Conservation (phyloP, 2,329 filamentous ascomycete species). For the Neospermospora avenae region DNA sequence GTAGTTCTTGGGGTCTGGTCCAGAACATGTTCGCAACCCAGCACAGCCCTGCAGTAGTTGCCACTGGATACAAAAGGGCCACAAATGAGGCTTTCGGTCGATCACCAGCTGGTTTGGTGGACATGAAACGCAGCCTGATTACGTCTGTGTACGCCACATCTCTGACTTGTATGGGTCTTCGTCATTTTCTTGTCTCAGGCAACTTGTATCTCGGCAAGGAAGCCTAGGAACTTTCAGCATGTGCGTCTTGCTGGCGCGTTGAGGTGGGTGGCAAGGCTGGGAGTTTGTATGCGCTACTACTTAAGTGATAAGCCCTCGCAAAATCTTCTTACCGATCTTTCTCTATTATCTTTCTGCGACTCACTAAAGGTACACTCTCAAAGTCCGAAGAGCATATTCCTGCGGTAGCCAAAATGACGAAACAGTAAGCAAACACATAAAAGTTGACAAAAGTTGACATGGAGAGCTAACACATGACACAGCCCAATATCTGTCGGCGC, state of each 20-base stretch:
- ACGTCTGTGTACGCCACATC: conserved; percentile 6
- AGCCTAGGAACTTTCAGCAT: conserved; percentile 6
- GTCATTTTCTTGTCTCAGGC: not conserved
- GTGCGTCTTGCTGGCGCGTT: not conserved
- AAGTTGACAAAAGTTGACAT: no score
- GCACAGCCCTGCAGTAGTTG: conserved; percentile 1
- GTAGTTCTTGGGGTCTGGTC: not conserved
- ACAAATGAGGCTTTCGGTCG: not conserved
- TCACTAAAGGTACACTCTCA: not conserved
- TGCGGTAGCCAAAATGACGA: not conserved
- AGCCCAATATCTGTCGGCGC: conserved; percentile 47
- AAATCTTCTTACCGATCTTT: not conserved
- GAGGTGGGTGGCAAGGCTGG: not conserved
- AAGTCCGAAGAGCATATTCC: not conserved
- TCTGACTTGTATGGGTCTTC: not conserved
- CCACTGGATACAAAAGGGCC: not conserved
- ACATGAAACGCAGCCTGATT: conserved; percentile 3
- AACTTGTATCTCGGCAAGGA: not conserved
- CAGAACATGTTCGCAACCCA: not conserved
- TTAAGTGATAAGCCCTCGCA: not conserved
- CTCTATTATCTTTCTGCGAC: not conserved
- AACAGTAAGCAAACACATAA: not conserved
- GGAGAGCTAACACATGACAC: not conserved
- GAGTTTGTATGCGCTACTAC: not conserved
- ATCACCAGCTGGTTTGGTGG: not conserved